A percentile compares a stretch with the other conserved stretches of the same genome.
Conservation (phyloP, 2,329 filamentous ascomycete species). For the Fusarium sp. region DNA sequence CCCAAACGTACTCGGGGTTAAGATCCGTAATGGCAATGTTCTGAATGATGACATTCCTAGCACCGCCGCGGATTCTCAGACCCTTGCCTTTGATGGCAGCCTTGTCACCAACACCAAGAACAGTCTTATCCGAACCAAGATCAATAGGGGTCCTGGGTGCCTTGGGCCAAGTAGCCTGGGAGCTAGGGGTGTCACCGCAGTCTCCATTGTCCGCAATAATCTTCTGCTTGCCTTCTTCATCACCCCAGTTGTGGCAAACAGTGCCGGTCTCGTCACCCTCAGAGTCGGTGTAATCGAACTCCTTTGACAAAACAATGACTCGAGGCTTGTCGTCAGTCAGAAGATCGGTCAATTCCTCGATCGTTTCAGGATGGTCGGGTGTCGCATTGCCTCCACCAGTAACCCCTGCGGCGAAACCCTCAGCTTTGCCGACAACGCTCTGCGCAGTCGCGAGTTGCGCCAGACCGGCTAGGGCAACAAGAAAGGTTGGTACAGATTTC, state of each 20-base stretch:
- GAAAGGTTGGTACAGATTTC: not conserved
- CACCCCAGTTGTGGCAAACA: not conserved
- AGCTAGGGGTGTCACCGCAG: not conserved
- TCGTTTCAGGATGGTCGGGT: conserved; percentile 64
- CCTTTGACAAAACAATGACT: not conserved
- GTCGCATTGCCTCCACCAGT: conserved; percentile 48
- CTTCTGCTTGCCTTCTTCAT: not conserved
- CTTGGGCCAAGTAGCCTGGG: not conserved
- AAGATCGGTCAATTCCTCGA: conserved; percentile 53
- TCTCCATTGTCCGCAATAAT: not conserved
- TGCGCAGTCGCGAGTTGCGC: not conserved
- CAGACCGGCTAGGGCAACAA: not conserved
- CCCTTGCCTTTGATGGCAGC: not conserved
- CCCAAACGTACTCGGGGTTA: conserved; percentile 1
- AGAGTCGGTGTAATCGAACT: not conserved
- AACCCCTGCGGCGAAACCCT: not conserved
- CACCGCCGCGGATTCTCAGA: not conserved
- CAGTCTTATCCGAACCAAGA: not conserved
- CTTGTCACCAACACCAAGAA: not conserved
- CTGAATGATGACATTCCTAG: not conserved
- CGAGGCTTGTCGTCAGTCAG: not conserved
- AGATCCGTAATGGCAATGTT: not conserved
- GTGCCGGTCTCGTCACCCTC: not conserved
- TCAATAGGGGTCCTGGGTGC: not conserved
- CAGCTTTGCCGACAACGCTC: not conserved